Conservation (phyloP, 2,329 filamentous ascomycete species). For the Penicillium sp. region DNA sequence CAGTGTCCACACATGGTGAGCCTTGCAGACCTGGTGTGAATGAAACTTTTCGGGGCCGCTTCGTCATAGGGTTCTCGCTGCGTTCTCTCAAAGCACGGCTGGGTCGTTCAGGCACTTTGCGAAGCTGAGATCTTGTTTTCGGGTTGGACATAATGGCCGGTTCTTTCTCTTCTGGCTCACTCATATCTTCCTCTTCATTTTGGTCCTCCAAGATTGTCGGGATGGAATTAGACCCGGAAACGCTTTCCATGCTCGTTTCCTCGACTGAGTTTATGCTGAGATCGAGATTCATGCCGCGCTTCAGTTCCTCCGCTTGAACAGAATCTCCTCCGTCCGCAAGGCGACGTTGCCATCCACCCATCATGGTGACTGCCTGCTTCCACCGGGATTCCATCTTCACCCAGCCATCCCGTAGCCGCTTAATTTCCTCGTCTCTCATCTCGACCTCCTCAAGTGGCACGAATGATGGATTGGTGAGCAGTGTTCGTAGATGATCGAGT, state of each 20-base stretch:
- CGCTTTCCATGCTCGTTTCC: slow-evolving; percentile 18
- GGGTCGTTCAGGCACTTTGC: slow-evolving; percentile 23
- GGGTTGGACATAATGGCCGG: slow-evolving; percentile 5
- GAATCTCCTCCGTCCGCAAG: slow-evolving; percentile 55
- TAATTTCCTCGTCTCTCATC: slow-evolving; percentile 87
- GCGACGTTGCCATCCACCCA: slow-evolving; percentile 85
- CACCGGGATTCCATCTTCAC: slow-evolving; percentile 90
- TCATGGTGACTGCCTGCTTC: slow-evolving; percentile 84
- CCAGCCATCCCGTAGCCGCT: slow-evolving; percentile 77
- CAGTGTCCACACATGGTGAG: slow-evolving; percentile 26
- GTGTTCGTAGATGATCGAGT: slow-evolving; percentile 74
- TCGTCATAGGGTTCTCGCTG: slow-evolving; percentile 37
- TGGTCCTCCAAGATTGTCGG: slow-evolving; percentile 36
- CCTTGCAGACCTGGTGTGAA: slow-evolving; percentile 37
- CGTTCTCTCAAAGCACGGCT: slow-evolving; percentile 38
- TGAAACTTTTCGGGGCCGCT: slow-evolving; percentile 38
- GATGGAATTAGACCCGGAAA: slow-evolving; percentile 25
- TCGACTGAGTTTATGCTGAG: slow-evolving; percentile 31
- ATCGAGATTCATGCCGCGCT: slow-evolving; percentile 45
- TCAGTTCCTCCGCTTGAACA: slow-evolving; percentile 45
- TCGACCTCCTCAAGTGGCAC: slow-evolving; percentile 93
- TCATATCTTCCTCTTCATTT: slow-evolving; percentile 28
- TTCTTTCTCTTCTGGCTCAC: slow-evolving; percentile 26
- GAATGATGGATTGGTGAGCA: slow-evolving; percentile 94
- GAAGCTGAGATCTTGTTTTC: slow-evolving; percentile 23